Base-by-base conservation (phyloP, 2,329 filamentous ascomycete genomes). In the Zopfia rhizophila region DNA sequence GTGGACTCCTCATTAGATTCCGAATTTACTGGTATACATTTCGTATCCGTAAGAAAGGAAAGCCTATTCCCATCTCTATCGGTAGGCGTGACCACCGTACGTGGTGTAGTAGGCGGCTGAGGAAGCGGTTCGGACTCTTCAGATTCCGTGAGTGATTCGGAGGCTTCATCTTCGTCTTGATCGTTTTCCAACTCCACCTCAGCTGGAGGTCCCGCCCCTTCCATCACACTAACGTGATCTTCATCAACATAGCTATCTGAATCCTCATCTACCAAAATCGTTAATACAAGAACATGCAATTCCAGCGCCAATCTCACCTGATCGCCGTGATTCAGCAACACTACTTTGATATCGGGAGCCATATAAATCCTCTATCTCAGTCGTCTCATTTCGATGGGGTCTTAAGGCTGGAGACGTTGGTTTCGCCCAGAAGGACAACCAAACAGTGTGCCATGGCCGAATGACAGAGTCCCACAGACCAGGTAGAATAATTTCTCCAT, bases 1-100 rank as follows among this genome's bases (percentile, higher is more conserved):
- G 12, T 31, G 16, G 30, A 3, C 11, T n/a, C 42, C 17, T 38
- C 18, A 16, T 13, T 21, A 14, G 4, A 11, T 14, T 32, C 23
- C n/a, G n/a, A n/a, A 28, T 25, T 31, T 18, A 12, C 28, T 18
- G 28, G 25, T 17, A 24, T 19, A 25, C 37, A 49, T 23, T 35
- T 47, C 4, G 52, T 57, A 12, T 65, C 32, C 4, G 59, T 43
- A 2, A 39, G 24, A 13, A 65, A 64, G 10, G 61, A 56, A 2
- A 69, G 51, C 4, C 31, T 49, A 19, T 64, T 65, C 3, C 57
- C 59, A 13, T 67, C 63, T 3, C 30, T 18, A 33, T 67, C 64
- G 2, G 43, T 28, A 7, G 65, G 57, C 10, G 43, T 23, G 18
- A 14, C 19, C 7, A 42, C 19, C 4, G 28, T 28, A 7, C 54